These are phyloP conservation scores for Dunaliella sp. DNA, from an alignment of 139 green algal species.

Conservation along the genomic window DNA sequence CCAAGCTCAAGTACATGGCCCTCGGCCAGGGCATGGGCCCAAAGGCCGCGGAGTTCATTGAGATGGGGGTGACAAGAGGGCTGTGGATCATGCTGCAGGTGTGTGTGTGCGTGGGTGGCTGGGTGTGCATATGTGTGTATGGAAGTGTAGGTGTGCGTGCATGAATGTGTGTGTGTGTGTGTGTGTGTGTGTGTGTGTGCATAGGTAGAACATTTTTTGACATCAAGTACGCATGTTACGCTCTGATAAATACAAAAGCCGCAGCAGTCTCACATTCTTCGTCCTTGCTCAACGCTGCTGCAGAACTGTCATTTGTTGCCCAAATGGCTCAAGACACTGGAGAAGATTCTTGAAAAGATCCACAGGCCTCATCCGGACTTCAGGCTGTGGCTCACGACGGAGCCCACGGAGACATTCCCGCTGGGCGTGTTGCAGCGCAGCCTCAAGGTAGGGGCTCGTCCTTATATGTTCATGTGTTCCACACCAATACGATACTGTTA, in stretches of 20 bases:
- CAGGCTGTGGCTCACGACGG: conserved; percentile 82
- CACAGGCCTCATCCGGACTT: conserved; percentile 78
- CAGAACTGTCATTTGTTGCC: conserved; percentile 89
- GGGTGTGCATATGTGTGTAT: background rate
- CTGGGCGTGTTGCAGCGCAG: conserved; percentile 76
- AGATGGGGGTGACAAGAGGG: conserved; percentile 64
- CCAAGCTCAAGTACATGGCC: conserved; percentile 90
- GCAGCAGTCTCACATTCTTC: background rate
- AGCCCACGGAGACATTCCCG: conserved; percentile 79
- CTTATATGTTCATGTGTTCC: too few relatives aligned
- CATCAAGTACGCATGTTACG: too few relatives aligned
- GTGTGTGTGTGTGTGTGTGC: too few relatives aligned
- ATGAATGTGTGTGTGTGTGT: too few relatives aligned
- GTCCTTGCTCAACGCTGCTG: conserved; percentile 25
- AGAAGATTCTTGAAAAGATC: conserved; percentile 83
- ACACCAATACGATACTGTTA: too few relatives aligned
- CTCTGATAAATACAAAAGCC: too few relatives aligned
- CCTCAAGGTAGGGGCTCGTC: conserved; percentile 65
- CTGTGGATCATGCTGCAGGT: conserved; percentile 86
- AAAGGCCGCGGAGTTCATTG: conserved; percentile 78
- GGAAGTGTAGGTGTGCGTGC: background rate
- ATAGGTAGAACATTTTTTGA: too few relatives aligned
- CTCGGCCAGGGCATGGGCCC: conserved; percentile 89
- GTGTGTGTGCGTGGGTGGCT: background rate
- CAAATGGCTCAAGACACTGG: conserved; percentile 79